Evolutionary conservation across 2,329 filamentous ascomycete genomes (phyloP).

Genomic region (Byssothecium circinans): DNA sequence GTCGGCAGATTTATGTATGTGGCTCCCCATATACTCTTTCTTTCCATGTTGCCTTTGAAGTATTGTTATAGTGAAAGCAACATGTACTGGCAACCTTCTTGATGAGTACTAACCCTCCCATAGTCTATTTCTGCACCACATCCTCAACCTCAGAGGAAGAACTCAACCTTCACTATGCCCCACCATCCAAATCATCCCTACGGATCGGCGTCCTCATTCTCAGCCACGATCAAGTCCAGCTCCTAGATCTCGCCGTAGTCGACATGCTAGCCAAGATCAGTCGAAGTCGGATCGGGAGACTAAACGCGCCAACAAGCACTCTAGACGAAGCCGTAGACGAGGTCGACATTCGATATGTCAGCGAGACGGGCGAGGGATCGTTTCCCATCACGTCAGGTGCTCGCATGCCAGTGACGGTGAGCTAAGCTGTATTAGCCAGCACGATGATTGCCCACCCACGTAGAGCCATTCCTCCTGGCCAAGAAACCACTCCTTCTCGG

Average conservation of each 20-base stretch:
- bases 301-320: slow-evolving; percentile 26
- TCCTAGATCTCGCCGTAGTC: slow-evolving; percentile 37
- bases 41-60: no score
- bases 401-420: slow-evolving; percentile 44
- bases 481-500: slow-evolving; percentile 34
- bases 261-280: slow-evolving; percentile 38
- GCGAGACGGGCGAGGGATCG: slow-evolving; percentile 39
- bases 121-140: slow-evolving; percentile 39
- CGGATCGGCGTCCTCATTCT: slow-evolving; percentile 37
- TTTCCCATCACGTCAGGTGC: slow-evolving; percentile 40
- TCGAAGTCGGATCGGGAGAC: slow-evolving; percentile 28
- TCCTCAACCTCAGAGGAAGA: slow-evolving; percentile 38
- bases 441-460: slow-evolving; percentile 16
- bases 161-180: slow-evolving; percentile 34
- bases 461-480: slow-evolving; percentile 33
- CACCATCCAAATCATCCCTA: slow-evolving; percentile 39
- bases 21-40: no score
- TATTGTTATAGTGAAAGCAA: no score
- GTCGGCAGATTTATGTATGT: slow-evolving; percentile 33
- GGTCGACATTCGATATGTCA: slow-evolving; percentile 43
- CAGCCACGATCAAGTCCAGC: slow-evolving; percentile 32
- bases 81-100: no score
- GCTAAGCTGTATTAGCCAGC: slow-evolving; percentile 28
- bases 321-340: slow-evolving; percentile 39
- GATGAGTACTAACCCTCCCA: no score